Evolutionary conservation across 208 protist species (phyloP).

Genomic region (Leishmania turanica): DNA sequence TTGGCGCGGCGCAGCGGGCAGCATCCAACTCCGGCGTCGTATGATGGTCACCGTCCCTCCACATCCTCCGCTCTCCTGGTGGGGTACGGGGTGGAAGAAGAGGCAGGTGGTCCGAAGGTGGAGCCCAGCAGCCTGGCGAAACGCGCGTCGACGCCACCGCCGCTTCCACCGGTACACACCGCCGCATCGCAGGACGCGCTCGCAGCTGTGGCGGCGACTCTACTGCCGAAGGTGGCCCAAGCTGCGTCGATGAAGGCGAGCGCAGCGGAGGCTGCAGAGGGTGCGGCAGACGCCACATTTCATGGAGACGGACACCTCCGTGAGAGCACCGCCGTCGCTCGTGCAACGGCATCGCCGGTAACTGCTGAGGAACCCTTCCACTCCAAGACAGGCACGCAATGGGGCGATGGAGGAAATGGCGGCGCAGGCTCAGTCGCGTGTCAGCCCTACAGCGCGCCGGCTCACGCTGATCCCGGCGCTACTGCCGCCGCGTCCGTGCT

Average conservation of each 20-base stretch:
- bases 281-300: background rate
- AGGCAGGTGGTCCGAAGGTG: background rate
- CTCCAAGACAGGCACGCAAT: background rate
- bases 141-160: background rate
- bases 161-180: slow-evolving; percentile 10
- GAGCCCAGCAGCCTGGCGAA: background rate
- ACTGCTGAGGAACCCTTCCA: background rate
- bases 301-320: background rate
- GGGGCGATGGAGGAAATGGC: background rate
- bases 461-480: background rate
- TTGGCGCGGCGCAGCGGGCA: slow-evolving; percentile 10
- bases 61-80: slow-evolving; percentile 1
- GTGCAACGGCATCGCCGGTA: background rate
- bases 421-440: background rate
- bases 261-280: background rate
- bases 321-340: background rate
- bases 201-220: slow-evolving; percentile 10
- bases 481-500: background rate
- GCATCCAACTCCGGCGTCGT: background rate
- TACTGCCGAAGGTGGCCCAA: slow-evolving; percentile 13
- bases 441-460: background rate
- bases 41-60: background rate
- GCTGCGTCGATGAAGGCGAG: background rate
- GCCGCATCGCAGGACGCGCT: slow-evolving; percentile 11
- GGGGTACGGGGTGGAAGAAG: background rate